Evolutionary conservation across 768 basidiomycete species (phyloP).

Genomic region (Asterophora parasitica): DNA sequence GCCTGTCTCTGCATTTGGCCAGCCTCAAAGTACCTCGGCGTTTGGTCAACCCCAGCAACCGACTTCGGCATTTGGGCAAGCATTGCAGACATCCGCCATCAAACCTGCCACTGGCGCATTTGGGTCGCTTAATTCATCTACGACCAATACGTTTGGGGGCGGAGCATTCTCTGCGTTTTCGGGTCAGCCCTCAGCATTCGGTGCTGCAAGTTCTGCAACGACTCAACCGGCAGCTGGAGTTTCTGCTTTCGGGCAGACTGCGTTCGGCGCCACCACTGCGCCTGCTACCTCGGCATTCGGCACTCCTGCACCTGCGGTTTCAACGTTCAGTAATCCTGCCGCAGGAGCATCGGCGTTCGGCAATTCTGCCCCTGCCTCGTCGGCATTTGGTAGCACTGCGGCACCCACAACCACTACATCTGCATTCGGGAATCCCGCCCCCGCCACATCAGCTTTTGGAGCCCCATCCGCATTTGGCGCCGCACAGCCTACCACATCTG

Average conservation of each 20-base stretch:
- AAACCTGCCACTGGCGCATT: conserved; percentile 53
- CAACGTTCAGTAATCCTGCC: conserved; percentile 4
- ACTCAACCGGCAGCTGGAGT: conserved; percentile 26
- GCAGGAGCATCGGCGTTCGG: conserved; percentile 2
- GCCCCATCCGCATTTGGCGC: conserved; percentile 7
- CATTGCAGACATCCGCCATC: conserved; percentile 33
- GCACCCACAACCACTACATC: background rate
- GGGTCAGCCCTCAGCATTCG: conserved; percentile 42
- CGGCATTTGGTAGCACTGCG: conserved; percentile 15
- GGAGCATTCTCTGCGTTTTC: conserved; percentile 48
- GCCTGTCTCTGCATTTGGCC: conserved; percentile 10
- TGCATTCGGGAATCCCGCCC: conserved; percentile 1
- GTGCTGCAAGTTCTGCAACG: conserved; percentile 21
- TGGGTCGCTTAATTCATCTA: conserved; percentile 29
- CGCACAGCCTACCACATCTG: background rate
- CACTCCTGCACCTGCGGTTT: conserved; percentile 4
- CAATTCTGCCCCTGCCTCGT: background rate
- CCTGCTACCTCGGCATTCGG: conserved; percentile 22
- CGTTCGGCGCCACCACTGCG: conserved; percentile 12
- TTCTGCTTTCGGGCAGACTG: conserved; percentile 28
- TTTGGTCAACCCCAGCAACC: conserved; percentile 29
- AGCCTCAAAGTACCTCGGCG: conserved; percentile 20
- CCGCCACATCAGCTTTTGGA: conserved; percentile 16
- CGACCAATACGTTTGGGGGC: conserved; percentile 31
- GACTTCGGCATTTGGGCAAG: conserved; percentile 35